These are phyloP conservation scores for Poterioochromonas sp. DNA, from an alignment of 352 stramenopile species.

Conservation along the genomic window DNA sequence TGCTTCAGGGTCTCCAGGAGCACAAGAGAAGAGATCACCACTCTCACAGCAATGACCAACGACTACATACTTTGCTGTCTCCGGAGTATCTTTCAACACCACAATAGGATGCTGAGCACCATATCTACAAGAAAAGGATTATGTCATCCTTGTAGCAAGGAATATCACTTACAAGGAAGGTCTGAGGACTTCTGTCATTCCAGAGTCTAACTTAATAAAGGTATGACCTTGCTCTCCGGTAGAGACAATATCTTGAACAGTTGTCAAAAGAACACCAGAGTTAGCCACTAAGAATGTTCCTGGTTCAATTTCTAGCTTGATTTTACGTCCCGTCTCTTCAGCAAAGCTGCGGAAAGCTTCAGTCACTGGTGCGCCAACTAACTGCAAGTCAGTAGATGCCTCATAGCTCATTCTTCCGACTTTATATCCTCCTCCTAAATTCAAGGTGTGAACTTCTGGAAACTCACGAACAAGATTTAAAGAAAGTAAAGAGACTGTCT, in stretches of 20 bases:
- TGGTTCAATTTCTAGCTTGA: constrained; percentile 74
- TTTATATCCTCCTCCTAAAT: constrained; percentile 77
- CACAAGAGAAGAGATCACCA: constrained; percentile 70
- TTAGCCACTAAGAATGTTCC: constrained; percentile 76
- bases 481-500: constrained; percentile 58
- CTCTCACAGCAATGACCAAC: constrained; percentile 79
- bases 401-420: constrained; percentile 64
- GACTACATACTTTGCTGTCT: constrained; percentile 54
- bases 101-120: constrained; percentile 70
- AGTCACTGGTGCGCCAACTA: constrained; percentile 61
- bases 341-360: constrained; percentile 55
- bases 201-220: constrained; percentile 70
- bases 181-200: constrained; percentile 75
- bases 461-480: constrained; percentile 50
- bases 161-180: constrained; percentile 54
- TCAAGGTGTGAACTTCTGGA: constrained; percentile 54
- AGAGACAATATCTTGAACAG: constrained; percentile 64
- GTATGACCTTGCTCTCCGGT: constrained; percentile 53
- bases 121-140: constrained; percentile 44
- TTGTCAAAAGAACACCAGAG: constrained; percentile 60
- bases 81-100: constrained; percentile 49
- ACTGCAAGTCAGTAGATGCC: constrained; percentile 62
- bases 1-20: constrained; percentile 59
- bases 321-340: constrained; percentile 52
- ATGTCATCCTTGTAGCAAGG: background rate